phyloP scores from a whole-genome alignment of 116 monocot genomes.

The Zostera marina region DNA sequence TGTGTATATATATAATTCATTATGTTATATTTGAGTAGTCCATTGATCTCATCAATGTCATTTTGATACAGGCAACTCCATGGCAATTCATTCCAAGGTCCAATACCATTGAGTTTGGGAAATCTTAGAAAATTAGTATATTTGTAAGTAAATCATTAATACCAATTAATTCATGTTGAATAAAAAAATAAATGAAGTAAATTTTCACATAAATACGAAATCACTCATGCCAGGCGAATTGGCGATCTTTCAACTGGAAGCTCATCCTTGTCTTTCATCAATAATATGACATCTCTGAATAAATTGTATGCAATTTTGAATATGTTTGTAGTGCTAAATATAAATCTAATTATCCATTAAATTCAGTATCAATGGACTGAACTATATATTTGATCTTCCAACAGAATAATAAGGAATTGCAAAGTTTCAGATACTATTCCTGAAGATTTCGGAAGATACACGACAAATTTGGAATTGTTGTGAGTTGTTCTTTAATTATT shows the following conservation, averaged over 20 bases:
- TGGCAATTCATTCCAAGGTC: constrained; percentile 71
- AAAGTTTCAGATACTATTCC: constrained; percentile 43
- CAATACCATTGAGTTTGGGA: constrained; percentile 55
- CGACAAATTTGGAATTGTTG: not conserved
- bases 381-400: not conserved
- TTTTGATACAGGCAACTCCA: constrained; percentile 43
- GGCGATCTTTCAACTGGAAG: constrained; percentile 47
- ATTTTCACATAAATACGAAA: not conserved
- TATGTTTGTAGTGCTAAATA: too few species aligned
- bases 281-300: constrained; percentile 47
- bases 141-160: constrained; percentile 29
- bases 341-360: not conserved
- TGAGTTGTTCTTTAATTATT: constrained; percentile 5
- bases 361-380: not conserved
- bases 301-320: too few species aligned
- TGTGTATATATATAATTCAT: too few species aligned
- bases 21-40: too few species aligned
- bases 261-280: constrained; percentile 50
- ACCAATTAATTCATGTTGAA: too few species aligned
- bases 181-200: too few species aligned
- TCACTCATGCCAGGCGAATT: constrained; percentile 41
- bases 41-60: not conserved
- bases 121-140: constrained; percentile 26
- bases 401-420: constrained; percentile 58
- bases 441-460: constrained; percentile 18